These are phyloP conservation scores for Phyllosticta citriasiana DNA, from an alignment of 2,329 filamentous ascomycete species.

Conservation along the genomic window DNA sequence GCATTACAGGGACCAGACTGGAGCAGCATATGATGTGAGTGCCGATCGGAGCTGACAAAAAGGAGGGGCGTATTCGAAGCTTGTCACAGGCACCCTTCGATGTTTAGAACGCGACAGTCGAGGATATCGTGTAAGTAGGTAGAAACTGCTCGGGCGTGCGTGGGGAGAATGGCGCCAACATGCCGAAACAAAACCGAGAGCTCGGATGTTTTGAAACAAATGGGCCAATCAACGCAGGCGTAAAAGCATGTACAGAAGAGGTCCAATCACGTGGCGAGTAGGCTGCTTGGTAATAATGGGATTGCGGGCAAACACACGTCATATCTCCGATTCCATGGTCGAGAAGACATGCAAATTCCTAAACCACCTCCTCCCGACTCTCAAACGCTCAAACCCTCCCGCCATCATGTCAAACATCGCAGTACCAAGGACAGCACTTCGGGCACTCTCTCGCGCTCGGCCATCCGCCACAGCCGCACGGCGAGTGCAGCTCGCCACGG, in stretches of 20 bases:
- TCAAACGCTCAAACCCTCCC: background rate
- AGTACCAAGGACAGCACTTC: conserved; percentile 21
- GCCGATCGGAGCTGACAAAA: background rate
- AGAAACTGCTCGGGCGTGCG: no score
- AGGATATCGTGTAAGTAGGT: no score
- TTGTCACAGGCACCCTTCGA: no score
- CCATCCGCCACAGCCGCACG: conserved; percentile 16
- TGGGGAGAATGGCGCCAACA: no score
- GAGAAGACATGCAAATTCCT: background rate
- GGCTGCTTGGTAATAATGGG: background rate
- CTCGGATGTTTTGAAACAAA: background rate
- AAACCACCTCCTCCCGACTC: background rate
- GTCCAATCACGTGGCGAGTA: background rate
- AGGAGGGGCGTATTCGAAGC: no score
- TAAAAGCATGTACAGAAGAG: background rate
- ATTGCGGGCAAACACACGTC: background rate
- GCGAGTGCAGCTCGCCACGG: conserved; percentile 13
- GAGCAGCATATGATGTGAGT: background rate
- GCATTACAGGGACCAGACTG: no score
- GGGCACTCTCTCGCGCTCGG: conserved; percentile 19
- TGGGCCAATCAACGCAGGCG: background rate
- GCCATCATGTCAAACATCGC: conserved; percentile 20
- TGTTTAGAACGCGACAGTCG: no score
- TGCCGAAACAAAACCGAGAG: background rate
- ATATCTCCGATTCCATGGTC: background rate